Base-by-base conservation (phyloP, 2,329 filamentous ascomycete genomes). In the Aspergillus caelatus region DNA sequence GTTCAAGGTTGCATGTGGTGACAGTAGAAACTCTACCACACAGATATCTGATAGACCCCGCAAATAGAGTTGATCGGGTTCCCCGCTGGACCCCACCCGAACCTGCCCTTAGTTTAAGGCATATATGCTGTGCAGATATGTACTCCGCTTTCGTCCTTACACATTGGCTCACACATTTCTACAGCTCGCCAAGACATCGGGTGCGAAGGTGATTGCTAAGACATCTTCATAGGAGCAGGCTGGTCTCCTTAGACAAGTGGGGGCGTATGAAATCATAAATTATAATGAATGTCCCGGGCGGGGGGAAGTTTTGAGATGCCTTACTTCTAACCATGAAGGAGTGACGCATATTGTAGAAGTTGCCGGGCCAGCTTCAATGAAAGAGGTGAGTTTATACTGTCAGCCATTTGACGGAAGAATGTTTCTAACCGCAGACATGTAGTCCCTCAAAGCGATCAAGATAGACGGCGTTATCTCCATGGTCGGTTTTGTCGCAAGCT, bases 261-360 rank as follows among this genome's bases (percentile, higher is more conserved):
- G 87, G 2, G 87, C 84, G 0, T 78, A 81, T 45, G 75, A 83
- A 54, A 78, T 82, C 2, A 80, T 89, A 71, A 88, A 89, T 73
- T 89, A 89, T 74, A 81, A 79, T 23, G 78, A 74, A 1, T 79
- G 76, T 2, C 75, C 82, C 0, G 78, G 83, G 12, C 89, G 87
- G 87, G 84, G 86, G 8, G 70, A 74, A 0, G 80, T 79, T 26
- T 86, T 86, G 81, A 94, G 93, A 83, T 95, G 93, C 84, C 70
- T 80, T 11, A 81, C 80, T 8, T 28, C 48, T 10, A 26, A 32
- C 14, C 10, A n/a, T 3, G 14, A 11, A 1, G 48, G 48, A 28
- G 48, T 52, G 1, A 26, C 19, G 5, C 23, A 19, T 14, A 32
- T 52, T 3, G 14, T 52, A 1, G 48, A 52, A 7, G 23, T 52